Evolutionary conservation across 1,284 basidiomycete species (phyloP), one percentile per base, ranked within the genome.

Genomic region (Fistulina hepatica): DNA sequence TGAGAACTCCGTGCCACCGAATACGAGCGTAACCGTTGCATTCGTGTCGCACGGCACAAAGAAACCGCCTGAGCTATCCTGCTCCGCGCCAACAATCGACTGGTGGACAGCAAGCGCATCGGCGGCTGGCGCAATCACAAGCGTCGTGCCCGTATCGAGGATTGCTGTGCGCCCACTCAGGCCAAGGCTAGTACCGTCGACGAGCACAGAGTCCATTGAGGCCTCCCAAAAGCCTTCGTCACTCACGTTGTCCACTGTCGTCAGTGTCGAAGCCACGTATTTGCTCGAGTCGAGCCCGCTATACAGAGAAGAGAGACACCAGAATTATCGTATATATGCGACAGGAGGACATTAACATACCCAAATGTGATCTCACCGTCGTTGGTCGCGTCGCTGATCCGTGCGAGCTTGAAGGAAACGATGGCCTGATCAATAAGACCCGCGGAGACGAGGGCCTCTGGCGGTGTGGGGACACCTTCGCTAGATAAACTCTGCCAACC

Each of bases 311-410:
- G 30, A 31, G 45, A 21, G 37, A 44, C 24, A 42, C 46, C 33
- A 44, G 34, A 38, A 21, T 30, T 3, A 36, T 33, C 19, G 34
- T 21, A 21, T 15, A 23, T 12, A 26, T 13, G 23, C 21, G 11
- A 21, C 17, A 16, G 3, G 16, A 23, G 11, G 28, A 43, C 17
- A 21, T 15, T 32, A 16, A 49, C 56, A 17, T 36, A 63, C 61
- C 85, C 86, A 51, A 90, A 85, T 3, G 85, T 88, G 43, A 84
- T 69, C 57, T 84, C 69, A 38, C 88, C 86, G 49, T 88, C 80
- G 53, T 89, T 84, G 52, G 69, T 64, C 45, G 71, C 65, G 54
- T 88, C 82, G 8, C 75, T 67, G 25, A 81, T 61, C 40, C 88
- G 77, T 3, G 83, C 72, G 39, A 93, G 75, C 57, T 84, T 86